A percentile compares a stretch with the other conserved stretches of the same genome.
Evolutionary conservation across 805 yeast species (phyloP).

Genomic region (Barnettozyma wickerhamii): DNA sequence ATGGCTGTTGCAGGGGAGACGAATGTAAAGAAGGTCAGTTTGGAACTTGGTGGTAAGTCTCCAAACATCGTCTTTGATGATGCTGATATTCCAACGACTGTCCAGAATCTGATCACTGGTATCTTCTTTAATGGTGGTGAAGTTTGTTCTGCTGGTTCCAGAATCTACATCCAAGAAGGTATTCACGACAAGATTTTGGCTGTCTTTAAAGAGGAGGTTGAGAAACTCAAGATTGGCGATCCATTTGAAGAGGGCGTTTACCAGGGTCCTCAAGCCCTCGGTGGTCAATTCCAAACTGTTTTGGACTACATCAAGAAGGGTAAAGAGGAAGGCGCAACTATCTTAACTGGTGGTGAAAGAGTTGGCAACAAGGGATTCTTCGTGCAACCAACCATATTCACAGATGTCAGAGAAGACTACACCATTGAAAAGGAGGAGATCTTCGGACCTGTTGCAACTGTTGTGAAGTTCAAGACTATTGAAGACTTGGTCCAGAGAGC

Average conservation of each 20-base stretch:
- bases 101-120: slow-evolving; percentile 53
- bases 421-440: slow-evolving; percentile 67
- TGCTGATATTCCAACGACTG: slow-evolving; percentile 48
- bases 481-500: slow-evolving; percentile 67
- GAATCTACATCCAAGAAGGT: slow-evolving; percentile 71
- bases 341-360: slow-evolving; percentile 70
- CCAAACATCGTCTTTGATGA: slow-evolving; percentile 73
- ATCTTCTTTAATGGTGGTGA: slow-evolving; percentile 80
- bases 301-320: slow-evolving; percentile 64
- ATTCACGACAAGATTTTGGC: slow-evolving; percentile 59
- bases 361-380: slow-evolving; percentile 64
- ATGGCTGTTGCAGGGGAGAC: slow-evolving; percentile 67
- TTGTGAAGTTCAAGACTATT: slow-evolving; percentile 59
- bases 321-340: slow-evolving; percentile 61
- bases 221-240: slow-evolving; percentile 63
- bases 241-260: slow-evolving; percentile 64
- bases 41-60: slow-evolving; percentile 83
- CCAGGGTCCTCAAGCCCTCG: slow-evolving; percentile 79
- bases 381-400: slow-evolving; percentile 68
- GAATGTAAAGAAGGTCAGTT: slow-evolving; percentile 70
- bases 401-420: slow-evolving; percentile 60
- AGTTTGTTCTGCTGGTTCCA: slow-evolving; percentile 79
- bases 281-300: slow-evolving; percentile 64
- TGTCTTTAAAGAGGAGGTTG: slow-evolving; percentile 54
- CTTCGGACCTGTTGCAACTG: slow-evolving; percentile 75